Evolutionary conservation across 306 rosid genomes (phyloP), one percentile per base, ranked within the genome.

Genomic region (Malus sieversii): DNA sequence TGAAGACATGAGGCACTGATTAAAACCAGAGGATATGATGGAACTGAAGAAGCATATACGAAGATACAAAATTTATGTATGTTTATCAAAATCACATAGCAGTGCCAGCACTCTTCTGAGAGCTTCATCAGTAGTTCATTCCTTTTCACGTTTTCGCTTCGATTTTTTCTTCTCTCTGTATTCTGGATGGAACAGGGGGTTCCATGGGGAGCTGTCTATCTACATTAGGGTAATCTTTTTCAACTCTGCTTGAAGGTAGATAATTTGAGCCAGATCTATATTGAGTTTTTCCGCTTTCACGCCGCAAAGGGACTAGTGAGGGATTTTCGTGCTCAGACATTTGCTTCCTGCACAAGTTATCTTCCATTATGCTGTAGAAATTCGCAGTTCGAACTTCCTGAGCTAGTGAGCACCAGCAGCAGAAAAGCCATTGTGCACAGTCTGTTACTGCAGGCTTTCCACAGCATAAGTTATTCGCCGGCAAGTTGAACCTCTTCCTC

Each of bases 341-440:
- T 33, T 51, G 68, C 45, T 62, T 84, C 71, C 68, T 64, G 81
- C 79, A 70, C 22, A 70, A 77, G 10, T 83, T 79, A 19, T 74
- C 82, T 27, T 83, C 75, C 57, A 81, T 72, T 48, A 72, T 68
- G 68, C 84, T 83, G 67, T 83, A 85, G 81, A 42, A 85, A 65
- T 83, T 75, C 10, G 82, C 84, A 8, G 92, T 88, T 57, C 92
- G 72, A 44, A 85, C 86, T 78, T 87, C 91, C 75, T 87, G 91
- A 62, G 89, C 89, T 63, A 87, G 85, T 63, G 92, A 81, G 68
- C 92, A 88, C 85, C 89, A 85, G 62, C 87, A 88, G 46, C 92
- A 88, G 32, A 81, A 85, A 58, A 88, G 82, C 89, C 92, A 88
- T 42, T 78, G 85, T 8, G 78, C 73, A 75, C 81, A 88, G 72